Base-by-base conservation (phyloP, 2,329 filamentous ascomycete genomes). In the Boeremia exigua region DNA sequence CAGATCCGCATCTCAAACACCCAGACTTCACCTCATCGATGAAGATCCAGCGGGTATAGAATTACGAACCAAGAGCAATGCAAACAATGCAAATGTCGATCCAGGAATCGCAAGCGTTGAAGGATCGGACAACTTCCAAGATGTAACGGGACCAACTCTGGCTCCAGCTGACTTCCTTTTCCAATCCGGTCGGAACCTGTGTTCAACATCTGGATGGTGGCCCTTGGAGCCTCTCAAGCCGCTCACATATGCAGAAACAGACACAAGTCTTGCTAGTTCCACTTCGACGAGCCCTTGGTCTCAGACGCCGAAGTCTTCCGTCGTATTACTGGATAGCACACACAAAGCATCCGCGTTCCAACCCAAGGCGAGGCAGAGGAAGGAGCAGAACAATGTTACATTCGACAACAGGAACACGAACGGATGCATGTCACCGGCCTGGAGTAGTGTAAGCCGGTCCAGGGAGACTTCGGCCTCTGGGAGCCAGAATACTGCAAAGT, bases 131-230 rank as follows among this genome's bases (percentile, higher is more conserved):
- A 42, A n/a, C 6, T 25, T 17, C 32, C 8, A 17, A 8, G 11
- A 1, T 36, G 39, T 6, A 10, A 23, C 19, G 19, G 5, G 5
- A 23, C 19, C 44, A 15, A 38, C 34, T 27, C 51, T 19, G 8
- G 30, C 46, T 28, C 39, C 56, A 14, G 58, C 38, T 7, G 60
- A 67, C 34, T 63, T 62, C 32, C 46, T 67, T 8, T 63, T 66
- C 42, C 44, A 52, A 15, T 63, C 61, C 0, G 62, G 66, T 1
- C 56, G 66, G 14, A 67, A 67, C 44, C 47, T 67, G 1, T 67
- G 64, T 47, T 62, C 61, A 3, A 60, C 61, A 11, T 63, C 66
- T 23, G 66, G 60, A 8, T 66, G 62, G 64, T 67, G 66, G 64
- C 61, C 56, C 10, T 44, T 0, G 32, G 53, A 14, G 33, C 54